Evolutionary conservation across 768 basidiomycete genomes (phyloP).

Genomic region (Cubamyces lactineus): DNA sequence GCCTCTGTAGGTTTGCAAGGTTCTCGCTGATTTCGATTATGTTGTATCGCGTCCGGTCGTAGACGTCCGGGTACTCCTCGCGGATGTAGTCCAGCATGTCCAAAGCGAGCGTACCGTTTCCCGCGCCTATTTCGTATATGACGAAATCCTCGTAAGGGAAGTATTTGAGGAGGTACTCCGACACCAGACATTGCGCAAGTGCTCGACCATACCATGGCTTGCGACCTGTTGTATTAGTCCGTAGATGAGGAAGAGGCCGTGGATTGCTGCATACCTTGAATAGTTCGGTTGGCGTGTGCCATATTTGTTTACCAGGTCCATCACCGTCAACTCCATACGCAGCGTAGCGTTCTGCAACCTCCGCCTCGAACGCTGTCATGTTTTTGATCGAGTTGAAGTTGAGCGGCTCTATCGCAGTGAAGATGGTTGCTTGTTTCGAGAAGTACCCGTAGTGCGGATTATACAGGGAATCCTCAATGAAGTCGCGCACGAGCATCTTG

Average conservation of each 20-base stretch:
- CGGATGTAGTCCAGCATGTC: constrained; percentile 85
- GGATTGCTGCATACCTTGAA: constrained; percentile 73
- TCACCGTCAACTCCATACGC: constrained; percentile 66
- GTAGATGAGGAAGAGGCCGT: background rate
- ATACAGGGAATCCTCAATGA: constrained; percentile 95
- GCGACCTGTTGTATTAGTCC: constrained; percentile 11
- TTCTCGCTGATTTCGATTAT: constrained; percentile 93
- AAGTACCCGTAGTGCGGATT: constrained; percentile 99
- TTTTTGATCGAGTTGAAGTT: constrained; percentile 72
- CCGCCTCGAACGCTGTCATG: constrained; percentile 76
- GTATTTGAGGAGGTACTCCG: constrained; percentile 91
- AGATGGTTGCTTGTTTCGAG: constrained; percentile 89
- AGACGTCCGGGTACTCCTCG: constrained; percentile 84
- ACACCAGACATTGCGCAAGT: constrained; percentile 84
- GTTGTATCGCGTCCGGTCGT: constrained; percentile 88
- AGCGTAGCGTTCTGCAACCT: constrained; percentile 76
- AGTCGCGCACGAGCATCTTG: constrained; percentile 95
- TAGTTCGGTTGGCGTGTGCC: constrained; percentile 98
- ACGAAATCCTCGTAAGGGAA: constrained; percentile 96
- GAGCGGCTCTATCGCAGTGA: constrained; percentile 67
- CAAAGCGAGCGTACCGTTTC: constrained; percentile 92
- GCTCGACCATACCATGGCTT: constrained; percentile 96
- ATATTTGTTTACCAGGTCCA: constrained; percentile 86
- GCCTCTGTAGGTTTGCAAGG: constrained; percentile 71
- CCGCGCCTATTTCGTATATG: constrained; percentile 97